phyloP scores from a whole-genome alignment of 805 yeast species.

The Lipomyces chichibuensis region DNA sequence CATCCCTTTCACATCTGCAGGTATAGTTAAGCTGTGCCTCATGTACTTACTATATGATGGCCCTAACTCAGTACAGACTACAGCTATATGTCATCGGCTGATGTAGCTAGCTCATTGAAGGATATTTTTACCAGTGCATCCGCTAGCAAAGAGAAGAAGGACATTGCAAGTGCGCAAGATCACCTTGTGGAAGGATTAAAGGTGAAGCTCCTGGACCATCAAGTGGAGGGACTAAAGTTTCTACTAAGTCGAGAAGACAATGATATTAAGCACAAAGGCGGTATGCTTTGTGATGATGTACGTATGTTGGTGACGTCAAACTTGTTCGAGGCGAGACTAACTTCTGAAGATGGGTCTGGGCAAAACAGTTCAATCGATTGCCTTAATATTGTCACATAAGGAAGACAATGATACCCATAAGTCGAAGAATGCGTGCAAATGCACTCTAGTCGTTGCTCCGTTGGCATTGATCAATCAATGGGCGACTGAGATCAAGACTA shows the following conservation, averaged over 20 bases:
- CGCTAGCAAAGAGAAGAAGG: neutral
- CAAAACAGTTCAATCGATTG: constrained; percentile 77
- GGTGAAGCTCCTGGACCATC: constrained; percentile 52
- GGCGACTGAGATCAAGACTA: constrained; percentile 46
- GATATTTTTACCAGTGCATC: constrained; percentile 17
- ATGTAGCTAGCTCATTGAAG: constrained; percentile 20
- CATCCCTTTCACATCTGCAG: constrained; percentile 9
- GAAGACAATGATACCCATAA: constrained; percentile 49
- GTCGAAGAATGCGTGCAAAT: constrained; percentile 34
- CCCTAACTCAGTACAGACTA: constrained; percentile 15
- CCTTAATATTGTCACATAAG: constrained; percentile 56
- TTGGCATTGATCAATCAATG: constrained; percentile 51
- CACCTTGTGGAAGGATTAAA: constrained; percentile 46
- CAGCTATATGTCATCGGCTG: constrained; percentile 18
- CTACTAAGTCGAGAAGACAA: constrained; percentile 47
- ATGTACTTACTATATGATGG: neutral
- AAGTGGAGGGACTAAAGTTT: constrained; percentile 51
- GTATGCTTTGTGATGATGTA: constrained; percentile 72
- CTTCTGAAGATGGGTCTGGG: constrained; percentile 74
- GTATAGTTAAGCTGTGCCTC: constrained; percentile 4
- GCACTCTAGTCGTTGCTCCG: constrained; percentile 51
- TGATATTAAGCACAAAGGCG: constrained; percentile 50
- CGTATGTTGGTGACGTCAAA: neutral
- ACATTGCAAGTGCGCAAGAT: constrained; percentile 5
- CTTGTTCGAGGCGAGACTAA: neutral